These are phyloP conservation scores for Tulasnella calospora DNA, from an alignment of 768 basidiomycete genomes.

Conservation along the genomic window DNA sequence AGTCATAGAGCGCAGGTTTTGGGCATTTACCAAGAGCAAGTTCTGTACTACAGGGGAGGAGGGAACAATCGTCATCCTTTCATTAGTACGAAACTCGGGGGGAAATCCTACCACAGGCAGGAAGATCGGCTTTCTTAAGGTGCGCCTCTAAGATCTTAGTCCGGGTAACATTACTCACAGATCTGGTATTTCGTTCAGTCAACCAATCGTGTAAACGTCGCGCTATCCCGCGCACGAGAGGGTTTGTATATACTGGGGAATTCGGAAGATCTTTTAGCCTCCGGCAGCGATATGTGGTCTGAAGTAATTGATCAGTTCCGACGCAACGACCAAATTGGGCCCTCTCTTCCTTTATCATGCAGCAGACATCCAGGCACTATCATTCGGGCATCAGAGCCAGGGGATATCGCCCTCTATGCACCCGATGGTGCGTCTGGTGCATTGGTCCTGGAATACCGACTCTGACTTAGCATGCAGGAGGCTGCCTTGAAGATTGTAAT, in stretches of 20 bases:
- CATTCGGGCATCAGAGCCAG: slow-evolving; percentile 47
- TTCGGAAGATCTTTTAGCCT: slow-evolving; percentile 47
- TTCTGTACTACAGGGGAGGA: slow-evolving; percentile 31
- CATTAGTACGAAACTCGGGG: slow-evolving; percentile 67
- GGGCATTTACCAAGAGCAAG: not conserved
- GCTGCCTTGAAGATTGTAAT: slow-evolving; percentile 49
- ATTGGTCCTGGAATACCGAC: slow-evolving; percentile 40
- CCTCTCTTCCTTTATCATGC: slow-evolving; percentile 54
- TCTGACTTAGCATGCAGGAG: slow-evolving; percentile 58
- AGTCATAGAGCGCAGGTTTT: not conserved
- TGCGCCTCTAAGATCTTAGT: slow-evolving; percentile 31
- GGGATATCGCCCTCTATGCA: slow-evolving; percentile 46
- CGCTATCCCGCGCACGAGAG: slow-evolving; percentile 66
- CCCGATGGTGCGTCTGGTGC: slow-evolving; percentile 47
- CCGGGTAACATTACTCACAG: slow-evolving; percentile 6
- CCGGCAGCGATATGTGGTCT: slow-evolving; percentile 48
- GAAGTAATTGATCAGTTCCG: slow-evolving; percentile 56
- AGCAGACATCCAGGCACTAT: slow-evolving; percentile 45
- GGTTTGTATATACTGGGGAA: slow-evolving; percentile 73
- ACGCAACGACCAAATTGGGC: slow-evolving; percentile 45
- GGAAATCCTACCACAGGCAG: slow-evolving; percentile 26
- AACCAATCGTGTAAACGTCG: slow-evolving; percentile 57
- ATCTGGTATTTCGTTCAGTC: slow-evolving; percentile 38
- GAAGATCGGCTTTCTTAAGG: slow-evolving; percentile 70
- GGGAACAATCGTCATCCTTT: slow-evolving; percentile 61